Base-by-base conservation (phyloP, 2,329 filamentous ascomycete genomes). In the Didymella glomerata region DNA sequence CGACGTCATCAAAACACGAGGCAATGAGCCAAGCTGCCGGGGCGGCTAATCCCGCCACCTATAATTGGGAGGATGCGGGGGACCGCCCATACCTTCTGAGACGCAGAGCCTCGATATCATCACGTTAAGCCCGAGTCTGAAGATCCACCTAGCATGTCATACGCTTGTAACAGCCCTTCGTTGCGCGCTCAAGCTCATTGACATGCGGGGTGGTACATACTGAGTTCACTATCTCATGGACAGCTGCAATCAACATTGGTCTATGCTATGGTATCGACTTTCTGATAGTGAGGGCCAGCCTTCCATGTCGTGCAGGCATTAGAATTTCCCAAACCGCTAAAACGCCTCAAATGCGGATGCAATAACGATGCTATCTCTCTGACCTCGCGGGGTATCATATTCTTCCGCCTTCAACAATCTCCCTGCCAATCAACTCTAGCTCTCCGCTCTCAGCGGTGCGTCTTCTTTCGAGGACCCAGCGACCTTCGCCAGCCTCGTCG, bases 391-490 rank as follows among this genome's bases (percentile, higher is more conserved):
- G 50, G 40, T 46, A 48, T 59, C 50, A 59, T 36, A 76, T 76
- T 42, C 72, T 78, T 61, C 80, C 81, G 0, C 86, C 85, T 61
- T 85, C 83, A 10, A 91, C 83, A 57, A 90, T 80, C 72, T 90
- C 86, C 52, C 88, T 79, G 44, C 85, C 87, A 3, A 90, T 75
- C n/a, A 90, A 75, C 70, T 90, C 86, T 52, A 88, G 76, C 72
- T 89, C 83, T 0, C 88, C 89, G 57, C 80, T 83, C 67, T 91
- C 88, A 1, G 82, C 86, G 2, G 87, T 90, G 34, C 89, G 79
- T 51, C 89, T 81, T 34, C 89, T 78, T 75, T 92, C 90, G 65
- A 92, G 79, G 8, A 92, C 85, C 90, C 89, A 92, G 45, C 88
- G 79, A 9, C 77, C 75, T 54, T 82, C 84, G 9, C 82, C 82